These are phyloP conservation scores for Yamadazyma diddensiae DNA, from an alignment of 1,139 yeast genomes.

Conservation along the genomic window DNA sequence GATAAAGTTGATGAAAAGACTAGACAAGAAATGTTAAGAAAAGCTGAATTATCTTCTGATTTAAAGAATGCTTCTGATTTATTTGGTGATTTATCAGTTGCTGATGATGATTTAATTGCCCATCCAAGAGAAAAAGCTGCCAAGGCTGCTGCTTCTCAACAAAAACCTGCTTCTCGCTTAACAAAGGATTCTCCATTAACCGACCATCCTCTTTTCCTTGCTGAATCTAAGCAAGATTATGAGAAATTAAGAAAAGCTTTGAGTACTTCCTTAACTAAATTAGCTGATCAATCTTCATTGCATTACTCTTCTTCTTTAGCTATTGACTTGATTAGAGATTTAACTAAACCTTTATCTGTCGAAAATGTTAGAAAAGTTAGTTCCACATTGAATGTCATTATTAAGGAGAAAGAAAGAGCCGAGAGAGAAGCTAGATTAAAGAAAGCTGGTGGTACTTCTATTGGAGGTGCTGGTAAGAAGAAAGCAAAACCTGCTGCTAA, in stretches of 20 bases:
- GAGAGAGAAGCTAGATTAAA: slow-evolving; percentile 83
- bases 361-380: slow-evolving; percentile 85
- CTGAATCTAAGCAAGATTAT: slow-evolving; percentile 75
- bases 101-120: slow-evolving; percentile 39
- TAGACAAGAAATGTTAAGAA: slow-evolving; percentile 66
- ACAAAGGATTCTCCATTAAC: slow-evolving; percentile 69
- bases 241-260: slow-evolving; percentile 82
- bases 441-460: slow-evolving; percentile 79
- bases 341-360: slow-evolving; percentile 73
- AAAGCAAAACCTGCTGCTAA: slow-evolving; percentile 78
- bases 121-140: slow-evolving; percentile 70
- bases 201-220: slow-evolving; percentile 75
- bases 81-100: slow-evolving; percentile 80
- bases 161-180: slow-evolving; percentile 25
- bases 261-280: slow-evolving; percentile 60
- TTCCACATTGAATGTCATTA: slow-evolving; percentile 76
- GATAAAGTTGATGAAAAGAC: slow-evolving; percentile 66
- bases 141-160: slow-evolving; percentile 48
- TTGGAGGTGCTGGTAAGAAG: slow-evolving; percentile 95
- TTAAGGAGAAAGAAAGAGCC: slow-evolving; percentile 83
- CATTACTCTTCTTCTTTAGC: slow-evolving; percentile 76
- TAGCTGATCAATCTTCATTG: slow-evolving; percentile 60
- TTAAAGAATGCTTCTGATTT: slow-evolving; percentile 89
- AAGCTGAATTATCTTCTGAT: slow-evolving; percentile 83
- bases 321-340: slow-evolving; percentile 80